Evolutionary conservation across 1,139 yeast species (phyloP).

Genomic region (Blastobotrys illinoisensis): DNA sequence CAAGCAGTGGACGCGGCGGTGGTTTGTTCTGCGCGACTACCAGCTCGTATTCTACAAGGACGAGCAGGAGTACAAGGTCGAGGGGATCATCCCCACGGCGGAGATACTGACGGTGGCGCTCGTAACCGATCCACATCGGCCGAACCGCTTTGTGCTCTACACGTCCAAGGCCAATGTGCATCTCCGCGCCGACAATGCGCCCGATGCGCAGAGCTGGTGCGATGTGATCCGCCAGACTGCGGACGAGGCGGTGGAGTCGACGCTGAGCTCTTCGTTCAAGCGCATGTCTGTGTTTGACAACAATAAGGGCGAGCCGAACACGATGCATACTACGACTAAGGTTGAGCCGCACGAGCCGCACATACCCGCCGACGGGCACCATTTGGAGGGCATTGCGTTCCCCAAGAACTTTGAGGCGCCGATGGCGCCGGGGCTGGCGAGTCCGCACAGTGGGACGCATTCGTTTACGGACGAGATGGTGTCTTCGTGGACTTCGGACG

Average conservation of each 20-base stretch:
- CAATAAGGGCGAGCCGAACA: slow-evolving; percentile 2
- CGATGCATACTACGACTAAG: background rate
- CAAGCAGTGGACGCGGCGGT: slow-evolving; percentile 44
- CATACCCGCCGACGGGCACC: background rate
- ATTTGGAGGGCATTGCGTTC: slow-evolving; percentile 7
- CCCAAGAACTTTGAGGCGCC: slow-evolving; percentile 8
- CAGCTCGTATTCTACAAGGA: slow-evolving; percentile 58
- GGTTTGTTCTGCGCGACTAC: slow-evolving; percentile 55
- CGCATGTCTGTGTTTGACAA: slow-evolving; percentile 14
- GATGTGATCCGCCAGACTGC: slow-evolving; percentile 33
- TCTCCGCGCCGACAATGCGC: slow-evolving; percentile 37
- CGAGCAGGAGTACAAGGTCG: slow-evolving; percentile 51
- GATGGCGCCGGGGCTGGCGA: background rate
- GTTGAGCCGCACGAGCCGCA: slow-evolving; percentile 1
- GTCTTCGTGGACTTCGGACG: background rate
- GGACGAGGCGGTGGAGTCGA: slow-evolving; percentile 22
- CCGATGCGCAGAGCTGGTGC: slow-evolving; percentile 42
- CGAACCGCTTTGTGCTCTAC: slow-evolving; percentile 40
- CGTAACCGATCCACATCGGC: slow-evolving; percentile 36
- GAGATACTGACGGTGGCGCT: slow-evolving; percentile 38
- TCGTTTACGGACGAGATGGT: background rate
- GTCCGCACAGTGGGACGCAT: background rate
- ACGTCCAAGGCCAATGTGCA: slow-evolving; percentile 42
- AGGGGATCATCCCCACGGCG: slow-evolving; percentile 40
- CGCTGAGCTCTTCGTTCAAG: slow-evolving; percentile 24